Evolutionary conservation across 495 filamentous ascomycete genomes (phyloP).

Genomic region (Neurospora sp.): DNA sequence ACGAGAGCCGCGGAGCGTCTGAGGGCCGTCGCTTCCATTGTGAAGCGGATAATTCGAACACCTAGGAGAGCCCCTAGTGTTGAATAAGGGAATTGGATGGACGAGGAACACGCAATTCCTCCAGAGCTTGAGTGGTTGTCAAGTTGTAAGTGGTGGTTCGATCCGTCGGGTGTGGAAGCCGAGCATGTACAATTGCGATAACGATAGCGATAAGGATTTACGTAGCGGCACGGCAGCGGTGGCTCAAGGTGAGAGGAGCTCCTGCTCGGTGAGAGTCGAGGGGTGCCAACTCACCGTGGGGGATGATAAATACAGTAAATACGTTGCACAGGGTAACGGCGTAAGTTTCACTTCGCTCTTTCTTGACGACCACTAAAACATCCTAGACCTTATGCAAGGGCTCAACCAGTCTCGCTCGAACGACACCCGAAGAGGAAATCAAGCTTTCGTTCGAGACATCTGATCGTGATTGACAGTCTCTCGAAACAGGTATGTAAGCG

Average conservation of each 20-base stretch:
- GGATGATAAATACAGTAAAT: neutral
- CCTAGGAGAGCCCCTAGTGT: neutral
- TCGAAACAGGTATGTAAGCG: neutral
- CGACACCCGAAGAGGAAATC: neutral
- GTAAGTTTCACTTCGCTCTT: neutral
- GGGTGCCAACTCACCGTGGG: neutral
- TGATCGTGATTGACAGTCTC: neutral
- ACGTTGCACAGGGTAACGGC: neutral
- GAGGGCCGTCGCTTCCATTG: slow-evolving; percentile 19
- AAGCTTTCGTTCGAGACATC: neutral
- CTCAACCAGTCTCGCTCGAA: neutral
- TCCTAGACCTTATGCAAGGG: neutral
- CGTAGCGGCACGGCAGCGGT: neutral
- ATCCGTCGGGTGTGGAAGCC: slow-evolving; percentile 2
- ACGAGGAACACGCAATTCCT: slow-evolving; percentile 2
- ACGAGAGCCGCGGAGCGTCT: slow-evolving; percentile 13
- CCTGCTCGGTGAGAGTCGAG: neutral
- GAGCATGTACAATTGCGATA: slow-evolving; percentile 4
- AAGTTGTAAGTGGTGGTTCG: slow-evolving; percentile 5
- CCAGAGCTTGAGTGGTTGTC: neutral
- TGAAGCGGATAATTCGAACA: neutral
- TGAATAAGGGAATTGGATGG: neutral
- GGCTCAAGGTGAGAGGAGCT: neutral
- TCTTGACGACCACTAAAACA: neutral
- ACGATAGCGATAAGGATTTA: neutral